Evolutionary conservation across 768 basidiomycete species (phyloP).

Genomic region (Mycena vulgaris): DNA sequence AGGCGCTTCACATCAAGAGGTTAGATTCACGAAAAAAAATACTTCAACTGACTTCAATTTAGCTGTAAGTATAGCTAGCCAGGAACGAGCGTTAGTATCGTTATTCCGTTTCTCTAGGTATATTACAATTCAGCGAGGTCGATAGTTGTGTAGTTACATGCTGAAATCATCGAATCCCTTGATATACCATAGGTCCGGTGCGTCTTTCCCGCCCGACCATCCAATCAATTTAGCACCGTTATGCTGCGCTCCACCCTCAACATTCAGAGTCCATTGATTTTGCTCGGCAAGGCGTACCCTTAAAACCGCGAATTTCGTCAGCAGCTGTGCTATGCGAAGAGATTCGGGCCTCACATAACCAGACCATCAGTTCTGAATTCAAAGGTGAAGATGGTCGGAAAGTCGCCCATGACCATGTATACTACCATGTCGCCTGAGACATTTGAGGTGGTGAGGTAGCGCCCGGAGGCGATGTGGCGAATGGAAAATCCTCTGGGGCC

Average conservation of each 20-base stretch:
- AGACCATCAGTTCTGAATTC: neutral
- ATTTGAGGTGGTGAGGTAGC: neutral
- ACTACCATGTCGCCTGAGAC: neutral
- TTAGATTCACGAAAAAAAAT: too few species aligned
- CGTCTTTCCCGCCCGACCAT: neutral
- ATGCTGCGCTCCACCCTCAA: neutral
- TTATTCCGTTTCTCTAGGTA: too few species aligned
- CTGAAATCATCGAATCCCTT: neutral
- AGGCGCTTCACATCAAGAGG: too few species aligned
- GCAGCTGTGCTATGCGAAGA: too few species aligned
- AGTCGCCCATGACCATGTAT: constrained; percentile 9
- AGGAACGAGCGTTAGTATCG: too few species aligned
- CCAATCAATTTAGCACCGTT: neutral
- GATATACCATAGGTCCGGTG: neutral
- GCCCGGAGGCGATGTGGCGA: constrained; percentile 7
- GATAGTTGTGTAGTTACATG: too few species aligned
- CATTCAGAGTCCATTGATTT: constrained; percentile 8
- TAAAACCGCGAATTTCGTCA: neutral
- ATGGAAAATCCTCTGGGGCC: constrained; percentile 12
- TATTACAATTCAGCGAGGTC: too few species aligned
- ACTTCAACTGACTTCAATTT: too few species aligned
- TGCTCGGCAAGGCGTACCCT: constrained; percentile 12
- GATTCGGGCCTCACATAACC: neutral
- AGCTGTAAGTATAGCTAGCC: too few species aligned
- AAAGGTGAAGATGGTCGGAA: constrained; percentile 4